A percentile compares a stretch with the other conserved stretches of the same genome.
phyloP scores from a whole-genome alignment of 176 grass and related monocot species.

The Cenchrus fungigraminus region DNA sequence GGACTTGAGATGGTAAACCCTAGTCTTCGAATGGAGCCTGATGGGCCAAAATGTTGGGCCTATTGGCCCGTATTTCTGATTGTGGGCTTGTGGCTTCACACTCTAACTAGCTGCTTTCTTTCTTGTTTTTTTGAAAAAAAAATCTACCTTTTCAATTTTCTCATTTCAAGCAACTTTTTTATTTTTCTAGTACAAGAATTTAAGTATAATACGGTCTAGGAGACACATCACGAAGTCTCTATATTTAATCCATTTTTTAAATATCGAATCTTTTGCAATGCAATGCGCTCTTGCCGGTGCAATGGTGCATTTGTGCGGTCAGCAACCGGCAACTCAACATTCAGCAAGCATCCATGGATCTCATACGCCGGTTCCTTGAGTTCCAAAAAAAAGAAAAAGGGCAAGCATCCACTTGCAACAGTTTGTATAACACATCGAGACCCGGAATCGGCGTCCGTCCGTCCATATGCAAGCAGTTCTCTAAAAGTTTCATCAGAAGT shows the following conservation, averaged over 20 bases:
- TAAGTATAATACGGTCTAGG: background rate
- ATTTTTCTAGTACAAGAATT: background rate
- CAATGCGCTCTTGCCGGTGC: background rate
- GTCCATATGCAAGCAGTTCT: no score
- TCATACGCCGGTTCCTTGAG: background rate
- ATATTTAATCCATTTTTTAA: background rate
- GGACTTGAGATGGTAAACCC: conserved; percentile 37
- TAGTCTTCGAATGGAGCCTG: conserved; percentile 21
- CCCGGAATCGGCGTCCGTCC: no score
- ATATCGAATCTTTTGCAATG: background rate
- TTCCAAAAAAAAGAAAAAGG: background rate
- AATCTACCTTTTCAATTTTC: background rate
- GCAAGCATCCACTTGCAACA: background rate
- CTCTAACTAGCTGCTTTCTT: background rate
- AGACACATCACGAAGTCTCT: background rate
- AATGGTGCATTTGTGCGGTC: background rate
- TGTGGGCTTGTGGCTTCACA: background rate
- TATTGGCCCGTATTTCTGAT: background rate
- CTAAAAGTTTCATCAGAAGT: background rate
- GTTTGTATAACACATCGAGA: background rate
- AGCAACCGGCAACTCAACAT: background rate
- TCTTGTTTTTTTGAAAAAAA: background rate
- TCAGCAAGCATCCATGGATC: background rate
- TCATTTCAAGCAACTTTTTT: background rate
- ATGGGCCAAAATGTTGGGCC: background rate